A percentile compares a stretch with the other conserved stretches of the same genome.
Evolutionary conservation across 2,329 filamentous ascomycete genomes (phyloP).

Genomic region (Ceratocystis ficicola): DNA sequence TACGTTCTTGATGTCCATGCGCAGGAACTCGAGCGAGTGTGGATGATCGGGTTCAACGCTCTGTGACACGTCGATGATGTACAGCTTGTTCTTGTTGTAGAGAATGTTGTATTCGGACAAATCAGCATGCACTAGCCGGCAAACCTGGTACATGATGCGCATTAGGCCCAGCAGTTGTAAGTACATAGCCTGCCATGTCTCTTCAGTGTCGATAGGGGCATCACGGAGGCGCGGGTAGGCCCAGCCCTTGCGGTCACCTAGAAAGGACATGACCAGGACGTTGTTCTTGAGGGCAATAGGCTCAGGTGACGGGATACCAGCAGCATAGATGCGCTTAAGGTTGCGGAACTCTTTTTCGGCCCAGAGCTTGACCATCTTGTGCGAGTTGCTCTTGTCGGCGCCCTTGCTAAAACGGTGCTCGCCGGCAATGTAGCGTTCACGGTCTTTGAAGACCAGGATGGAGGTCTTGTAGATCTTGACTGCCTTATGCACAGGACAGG

Average conservation of each 20-base stretch:
- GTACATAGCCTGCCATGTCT: slow-evolving; percentile 69
- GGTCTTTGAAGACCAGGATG: slow-evolving; percentile 94
- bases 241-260: slow-evolving; percentile 77
- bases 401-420: slow-evolving; percentile 85
- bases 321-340: slow-evolving; percentile 66
- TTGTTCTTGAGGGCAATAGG: slow-evolving; percentile 84
- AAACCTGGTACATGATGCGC: slow-evolving; percentile 85
- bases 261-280: slow-evolving; percentile 86
- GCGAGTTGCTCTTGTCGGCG: slow-evolving; percentile 87
- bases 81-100: slow-evolving; percentile 70
- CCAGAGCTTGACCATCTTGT: slow-evolving; percentile 97
- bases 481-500: slow-evolving; percentile 57
- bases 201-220: slow-evolving; percentile 60
- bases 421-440: slow-evolving; percentile 88
- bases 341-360: slow-evolving; percentile 98
- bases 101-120: slow-evolving; percentile 96
- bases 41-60: slow-evolving; percentile 96
- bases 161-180: slow-evolving; percentile 75
- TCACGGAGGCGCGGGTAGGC: slow-evolving; percentile 83
- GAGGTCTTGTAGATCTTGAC: slow-evolving; percentile 99
- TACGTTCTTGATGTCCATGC: slow-evolving; percentile 98
- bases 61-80: slow-evolving; percentile 95
- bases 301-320: slow-evolving; percentile 82
- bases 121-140: slow-evolving; percentile 87
- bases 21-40: slow-evolving; percentile 77